Evolutionary conservation across 805 yeast species (phyloP).

Genomic region (Zygoascus flipseniorum): DNA sequence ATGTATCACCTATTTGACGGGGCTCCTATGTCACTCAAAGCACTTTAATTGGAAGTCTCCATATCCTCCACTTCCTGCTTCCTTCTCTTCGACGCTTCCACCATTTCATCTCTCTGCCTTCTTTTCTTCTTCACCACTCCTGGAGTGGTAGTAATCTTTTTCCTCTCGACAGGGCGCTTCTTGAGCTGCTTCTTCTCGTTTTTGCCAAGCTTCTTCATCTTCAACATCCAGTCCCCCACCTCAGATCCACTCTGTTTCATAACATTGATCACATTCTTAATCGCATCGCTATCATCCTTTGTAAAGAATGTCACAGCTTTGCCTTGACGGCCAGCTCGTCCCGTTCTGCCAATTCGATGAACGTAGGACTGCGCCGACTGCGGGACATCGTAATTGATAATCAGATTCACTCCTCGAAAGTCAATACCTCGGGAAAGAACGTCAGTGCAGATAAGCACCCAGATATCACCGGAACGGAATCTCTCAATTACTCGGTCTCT

Average conservation of each 20-base stretch:
- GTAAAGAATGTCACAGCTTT: slow-evolving; percentile 89
- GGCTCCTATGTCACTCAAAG: too few species aligned
- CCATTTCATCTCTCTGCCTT: slow-evolving; percentile 59
- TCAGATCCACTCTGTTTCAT: slow-evolving; percentile 82
- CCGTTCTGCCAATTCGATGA: slow-evolving; percentile 97
- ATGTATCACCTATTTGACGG: too few species aligned
- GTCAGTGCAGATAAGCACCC: slow-evolving; percentile 97
- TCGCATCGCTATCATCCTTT: slow-evolving; percentile 68
- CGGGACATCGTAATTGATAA: slow-evolving; percentile 95
- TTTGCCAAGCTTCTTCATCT: slow-evolving; percentile 54
- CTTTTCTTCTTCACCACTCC: slow-evolving; percentile 55
- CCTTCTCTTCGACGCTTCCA: slow-evolving; percentile 25
- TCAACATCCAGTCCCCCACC: slow-evolving; percentile 75
- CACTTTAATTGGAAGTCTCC: too few species aligned
- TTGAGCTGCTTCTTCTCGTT: slow-evolving; percentile 55
- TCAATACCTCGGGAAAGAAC: slow-evolving; percentile 95
- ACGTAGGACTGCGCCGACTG: slow-evolving; percentile 89
- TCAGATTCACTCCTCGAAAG: slow-evolving; percentile 89
- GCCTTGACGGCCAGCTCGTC: slow-evolving; percentile 86
- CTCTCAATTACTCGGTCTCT: slow-evolving; percentile 76
- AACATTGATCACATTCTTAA: slow-evolving; percentile 82
- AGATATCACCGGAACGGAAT: slow-evolving; percentile 82
- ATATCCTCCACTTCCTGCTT: slow-evolving; percentile 1
- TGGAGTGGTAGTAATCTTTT: slow-evolving; percentile 70
- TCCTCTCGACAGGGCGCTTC: slow-evolving; percentile 50